Conservation (phyloP, 75 land plant species). For the Cunninghamia lanceolata region DNA sequence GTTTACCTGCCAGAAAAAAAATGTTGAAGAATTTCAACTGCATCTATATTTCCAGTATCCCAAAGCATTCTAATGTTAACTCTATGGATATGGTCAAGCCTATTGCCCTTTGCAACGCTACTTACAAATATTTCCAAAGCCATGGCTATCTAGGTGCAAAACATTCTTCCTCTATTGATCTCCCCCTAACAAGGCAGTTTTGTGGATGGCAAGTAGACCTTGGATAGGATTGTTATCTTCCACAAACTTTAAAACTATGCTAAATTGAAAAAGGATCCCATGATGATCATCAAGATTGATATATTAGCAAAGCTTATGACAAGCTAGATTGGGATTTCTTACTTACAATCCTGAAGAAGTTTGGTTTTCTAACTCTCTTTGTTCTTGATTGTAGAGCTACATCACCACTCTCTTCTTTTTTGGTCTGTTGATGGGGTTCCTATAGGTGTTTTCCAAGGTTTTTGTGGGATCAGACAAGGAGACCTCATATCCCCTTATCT, state of each 20-base stretch:
- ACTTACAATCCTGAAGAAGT: no score
- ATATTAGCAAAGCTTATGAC: background rate
- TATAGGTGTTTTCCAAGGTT: background rate
- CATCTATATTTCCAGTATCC: no score
- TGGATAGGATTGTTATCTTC: background rate
- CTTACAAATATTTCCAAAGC: background rate
- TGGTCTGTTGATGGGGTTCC: background rate
- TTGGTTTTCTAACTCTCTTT: background rate
- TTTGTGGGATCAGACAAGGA: background rate
- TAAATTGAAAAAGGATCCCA: background rate
- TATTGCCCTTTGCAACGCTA: background rate
- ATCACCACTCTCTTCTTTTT: background rate
- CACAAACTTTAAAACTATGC: no score
- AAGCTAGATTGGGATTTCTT: background rate
- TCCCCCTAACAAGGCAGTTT: background rate
- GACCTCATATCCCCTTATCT: no score
- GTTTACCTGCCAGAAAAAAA: rapidly evolving
- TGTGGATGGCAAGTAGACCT: no score
- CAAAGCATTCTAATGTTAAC: background rate
- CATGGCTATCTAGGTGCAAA: no score
- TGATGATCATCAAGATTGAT: background rate
- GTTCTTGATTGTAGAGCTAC: background rate
- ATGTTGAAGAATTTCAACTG: no score
- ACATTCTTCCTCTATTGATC: background rate
- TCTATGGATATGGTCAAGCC: background rate